Evolutionary conservation across 1,284 basidiomycete genomes (phyloP), one percentile per base, ranked within the genome.

Genomic region (Fomitopsis schrenkii): DNA sequence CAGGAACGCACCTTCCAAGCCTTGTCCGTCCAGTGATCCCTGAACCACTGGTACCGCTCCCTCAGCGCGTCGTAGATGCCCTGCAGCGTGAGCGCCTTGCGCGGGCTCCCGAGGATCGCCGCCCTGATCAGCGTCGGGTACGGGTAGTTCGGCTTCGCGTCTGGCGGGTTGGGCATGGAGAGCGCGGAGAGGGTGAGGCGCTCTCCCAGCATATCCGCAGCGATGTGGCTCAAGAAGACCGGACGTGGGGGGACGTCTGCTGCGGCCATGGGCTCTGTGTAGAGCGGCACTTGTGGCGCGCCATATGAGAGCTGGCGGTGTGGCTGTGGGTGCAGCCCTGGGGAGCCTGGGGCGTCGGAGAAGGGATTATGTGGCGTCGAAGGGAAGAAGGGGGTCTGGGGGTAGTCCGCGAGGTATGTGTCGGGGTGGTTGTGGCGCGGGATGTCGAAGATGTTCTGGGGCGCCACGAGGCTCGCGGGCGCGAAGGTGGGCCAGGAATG

Each of bases 41-140:
- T 77, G 71, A 81, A 90, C 75, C 79, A 87, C 4, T 79, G 73
- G 59, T 89, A 92, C 19, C 88, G 74, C 0, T 78, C 70, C 65
- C 84, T 81, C 7, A 92, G 75, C 0, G 81, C 81, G 2, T 67
- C 64, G 57, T 87, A 88, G 5, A 92, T 88, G 60, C 85, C 87
- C 53, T 84, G 80, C 4, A 92, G 74, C 0, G 90, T 89, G 7
- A 91, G 74, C 57, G 78, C 80, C 64, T 82, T 80, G 33, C 72
- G 70, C 0, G 78, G 77, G 61, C 86, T 88, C 0, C 86, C 86
- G 59, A 84, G 83, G 55, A 92, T 92, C 0, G 90, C 90, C n/a
- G 90, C 78, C 65, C 87, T 83, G 54, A 87, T 80, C 19, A 91
- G 77, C 22, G 80, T 76, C 1, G 86, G 83, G 55, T 85, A 79